Evolutionary conservation across 108 stramenopile genomes (phyloP).

Genomic region (Parietichytrium sp.): DNA sequence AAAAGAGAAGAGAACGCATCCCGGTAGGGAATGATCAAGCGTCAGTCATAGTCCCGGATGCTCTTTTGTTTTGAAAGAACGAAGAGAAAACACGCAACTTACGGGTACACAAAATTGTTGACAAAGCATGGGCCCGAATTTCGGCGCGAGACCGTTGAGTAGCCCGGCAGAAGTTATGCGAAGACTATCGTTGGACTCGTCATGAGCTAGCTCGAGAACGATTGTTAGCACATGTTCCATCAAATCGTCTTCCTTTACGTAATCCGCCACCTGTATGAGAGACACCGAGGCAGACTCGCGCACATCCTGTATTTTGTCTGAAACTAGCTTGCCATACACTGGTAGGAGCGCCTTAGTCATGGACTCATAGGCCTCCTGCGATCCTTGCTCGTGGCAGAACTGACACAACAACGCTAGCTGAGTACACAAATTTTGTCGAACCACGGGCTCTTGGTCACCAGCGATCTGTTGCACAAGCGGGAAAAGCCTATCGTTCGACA

Average conservation of each 20-base stretch:
- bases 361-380: constrained; percentile 25
- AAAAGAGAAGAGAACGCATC: too few species aligned
- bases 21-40: too few species aligned
- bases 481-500: not conserved
- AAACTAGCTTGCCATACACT: constrained; percentile 43
- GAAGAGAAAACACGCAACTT: too few species aligned
- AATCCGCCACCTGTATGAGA: constrained; percentile 46
- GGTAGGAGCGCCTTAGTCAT: constrained; percentile 52
- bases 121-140: constrained; percentile 44
- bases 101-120: constrained; percentile 51
- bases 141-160: constrained; percentile 47
- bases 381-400: not conserved
- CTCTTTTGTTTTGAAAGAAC: too few species aligned
- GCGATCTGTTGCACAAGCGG: not conserved
- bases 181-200: constrained; percentile 75
- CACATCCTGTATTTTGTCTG: constrained; percentile 54
- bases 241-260: constrained; percentile 52
- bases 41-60: too few species aligned
- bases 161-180: constrained; percentile 87
- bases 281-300: constrained; percentile 50
- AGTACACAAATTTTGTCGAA: constrained; percentile 80
- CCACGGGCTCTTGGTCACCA: constrained; percentile 76
- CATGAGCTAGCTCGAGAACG: constrained; percentile 64
- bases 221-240: constrained; percentile 66
- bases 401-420: constrained; percentile 69